Conservation (phyloP, 2,329 filamentous ascomycete genomes). For the Sordariomycetes sp. region DNA sequence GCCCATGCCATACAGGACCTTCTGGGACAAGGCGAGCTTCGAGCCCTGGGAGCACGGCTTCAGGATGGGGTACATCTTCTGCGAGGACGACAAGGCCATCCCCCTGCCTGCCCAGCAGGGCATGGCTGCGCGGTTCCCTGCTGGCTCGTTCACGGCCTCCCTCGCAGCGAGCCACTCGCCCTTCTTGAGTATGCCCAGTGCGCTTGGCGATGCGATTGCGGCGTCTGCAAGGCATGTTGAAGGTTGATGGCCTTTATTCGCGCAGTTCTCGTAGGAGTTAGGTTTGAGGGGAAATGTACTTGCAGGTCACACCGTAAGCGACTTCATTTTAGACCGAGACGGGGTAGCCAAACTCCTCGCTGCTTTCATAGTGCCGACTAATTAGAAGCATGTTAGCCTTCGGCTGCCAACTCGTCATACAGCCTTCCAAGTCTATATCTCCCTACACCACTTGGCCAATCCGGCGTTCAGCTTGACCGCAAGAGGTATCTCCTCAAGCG, state of each 20-base stretch:
- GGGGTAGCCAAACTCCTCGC: too few species aligned
- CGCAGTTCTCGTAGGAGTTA: too few species aligned
- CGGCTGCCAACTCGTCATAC: too few species aligned
- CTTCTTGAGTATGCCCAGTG: too few species aligned
- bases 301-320: too few species aligned
- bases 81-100: slow-evolving; percentile 13
- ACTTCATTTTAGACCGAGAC: too few species aligned
- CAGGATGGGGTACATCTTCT: slow-evolving; percentile 14
- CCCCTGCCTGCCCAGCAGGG: slow-evolving; percentile 9
- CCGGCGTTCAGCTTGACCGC: slow-evolving; percentile 49
- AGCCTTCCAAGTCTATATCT: slow-evolving; percentile 41
- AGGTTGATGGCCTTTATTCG: too few species aligned
- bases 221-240: too few species aligned
- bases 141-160: neutral
- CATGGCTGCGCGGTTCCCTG: slow-evolving; percentile 9
- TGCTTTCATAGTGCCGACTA: too few species aligned
- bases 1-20: slow-evolving; percentile 10
- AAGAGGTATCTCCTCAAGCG: slow-evolving; percentile 66
- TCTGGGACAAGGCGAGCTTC: slow-evolving; percentile 12
- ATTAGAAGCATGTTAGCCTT: too few species aligned
- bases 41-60: slow-evolving; percentile 19
- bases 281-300: too few species aligned
- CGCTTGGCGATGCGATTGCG: too few species aligned
- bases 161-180: neutral
- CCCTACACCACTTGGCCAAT: slow-evolving; percentile 66